Evolutionary conservation across 2,329 filamentous ascomycete genomes (phyloP).

Genomic region (Teratosphaeria gauchensis): DNA sequence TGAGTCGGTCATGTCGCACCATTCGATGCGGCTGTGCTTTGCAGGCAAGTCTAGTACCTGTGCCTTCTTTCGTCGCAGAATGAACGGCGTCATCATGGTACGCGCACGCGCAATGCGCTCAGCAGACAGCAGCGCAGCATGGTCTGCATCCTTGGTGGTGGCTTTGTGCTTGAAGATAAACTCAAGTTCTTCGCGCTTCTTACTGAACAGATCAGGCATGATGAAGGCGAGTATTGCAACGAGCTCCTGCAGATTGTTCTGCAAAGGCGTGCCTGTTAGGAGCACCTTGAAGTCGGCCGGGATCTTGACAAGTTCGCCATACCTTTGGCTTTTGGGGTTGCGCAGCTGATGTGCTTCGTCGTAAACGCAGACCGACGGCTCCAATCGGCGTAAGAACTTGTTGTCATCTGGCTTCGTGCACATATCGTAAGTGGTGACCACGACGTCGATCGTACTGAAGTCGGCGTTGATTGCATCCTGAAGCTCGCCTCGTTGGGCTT

Average conservation of each 20-base stretch:
- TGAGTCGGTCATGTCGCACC: conserved; percentile 64
- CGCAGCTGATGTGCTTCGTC: conserved; percentile 94
- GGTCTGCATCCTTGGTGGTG: conserved; percentile 63
- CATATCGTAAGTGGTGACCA: conserved; percentile 64
- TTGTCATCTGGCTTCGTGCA: conserved; percentile 52
- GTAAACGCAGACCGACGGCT: conserved; percentile 59
- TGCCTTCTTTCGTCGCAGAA: conserved; percentile 84
- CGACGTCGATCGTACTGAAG: conserved; percentile 55
- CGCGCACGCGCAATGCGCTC: conserved; percentile 80
- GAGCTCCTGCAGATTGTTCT: conserved; percentile 90
- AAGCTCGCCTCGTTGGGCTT: conserved; percentile 57
- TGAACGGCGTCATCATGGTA: conserved; percentile 90
- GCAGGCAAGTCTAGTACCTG: conserved; percentile 73
- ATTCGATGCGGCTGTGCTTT: conserved; percentile 69
- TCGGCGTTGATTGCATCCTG: conserved; percentile 57
- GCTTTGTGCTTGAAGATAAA: conserved; percentile 89
- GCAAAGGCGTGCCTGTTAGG: conserved; percentile 80
- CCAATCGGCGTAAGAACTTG: conserved; percentile 50
- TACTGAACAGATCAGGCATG: conserved; percentile 71
- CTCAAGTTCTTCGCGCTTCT: conserved; percentile 67
- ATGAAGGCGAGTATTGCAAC: conserved; percentile 89
- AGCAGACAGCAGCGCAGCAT: conserved; percentile 74
- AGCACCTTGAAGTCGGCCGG: conserved; percentile 74
- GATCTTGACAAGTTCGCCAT: conserved; percentile 69
- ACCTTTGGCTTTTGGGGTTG: conserved; percentile 73